Evolutionary conservation across 306 rosid species (phyloP).

Genomic region (Prunus dulcis): DNA sequence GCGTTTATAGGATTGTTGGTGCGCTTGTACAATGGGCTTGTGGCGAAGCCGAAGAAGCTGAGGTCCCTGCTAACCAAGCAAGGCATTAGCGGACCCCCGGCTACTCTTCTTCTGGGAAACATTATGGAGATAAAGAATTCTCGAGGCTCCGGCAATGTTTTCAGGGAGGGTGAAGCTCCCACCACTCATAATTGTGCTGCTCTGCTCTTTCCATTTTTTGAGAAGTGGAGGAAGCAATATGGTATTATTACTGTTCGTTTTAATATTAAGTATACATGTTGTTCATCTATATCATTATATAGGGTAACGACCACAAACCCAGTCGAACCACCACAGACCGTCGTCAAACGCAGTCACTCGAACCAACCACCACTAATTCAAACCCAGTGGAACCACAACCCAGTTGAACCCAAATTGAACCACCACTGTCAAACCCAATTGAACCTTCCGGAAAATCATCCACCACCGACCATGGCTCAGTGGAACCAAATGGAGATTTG

Average conservation of each 20-base stretch:
- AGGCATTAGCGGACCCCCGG: slow-evolving; percentile 48
- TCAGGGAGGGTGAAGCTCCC: neutral
- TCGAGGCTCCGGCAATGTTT: neutral
- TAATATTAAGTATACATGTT: too few species aligned
- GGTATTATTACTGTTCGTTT: slow-evolving; percentile 19
- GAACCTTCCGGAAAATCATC: too few species aligned
- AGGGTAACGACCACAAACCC: too few species aligned
- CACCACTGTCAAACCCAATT: too few species aligned
- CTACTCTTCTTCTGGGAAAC: slow-evolving; percentile 41
- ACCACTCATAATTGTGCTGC: slow-evolving; percentile 3
- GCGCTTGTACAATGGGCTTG: slow-evolving; percentile 11
- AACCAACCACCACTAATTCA: too few species aligned
- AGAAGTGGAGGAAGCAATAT: slow-evolving; percentile 33
- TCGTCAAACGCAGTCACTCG: too few species aligned
- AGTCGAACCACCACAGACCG: too few species aligned
- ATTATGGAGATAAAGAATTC: slow-evolving; percentile 30
- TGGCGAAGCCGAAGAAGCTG: slow-evolving; percentile 35
- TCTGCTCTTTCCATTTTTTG: slow-evolving; percentile 33
- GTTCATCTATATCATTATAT: too few species aligned
- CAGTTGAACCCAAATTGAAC: too few species aligned
- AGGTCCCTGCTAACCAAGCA: slow-evolving; percentile 34
- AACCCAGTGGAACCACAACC: too few species aligned
- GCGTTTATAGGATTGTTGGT: slow-evolving; percentile 9
- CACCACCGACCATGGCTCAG: too few species aligned
- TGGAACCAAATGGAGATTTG: too few species aligned